Evolutionary conservation across 2,329 filamentous ascomycete genomes (phyloP).

Genomic region (Fusarium subglutinans): DNA sequence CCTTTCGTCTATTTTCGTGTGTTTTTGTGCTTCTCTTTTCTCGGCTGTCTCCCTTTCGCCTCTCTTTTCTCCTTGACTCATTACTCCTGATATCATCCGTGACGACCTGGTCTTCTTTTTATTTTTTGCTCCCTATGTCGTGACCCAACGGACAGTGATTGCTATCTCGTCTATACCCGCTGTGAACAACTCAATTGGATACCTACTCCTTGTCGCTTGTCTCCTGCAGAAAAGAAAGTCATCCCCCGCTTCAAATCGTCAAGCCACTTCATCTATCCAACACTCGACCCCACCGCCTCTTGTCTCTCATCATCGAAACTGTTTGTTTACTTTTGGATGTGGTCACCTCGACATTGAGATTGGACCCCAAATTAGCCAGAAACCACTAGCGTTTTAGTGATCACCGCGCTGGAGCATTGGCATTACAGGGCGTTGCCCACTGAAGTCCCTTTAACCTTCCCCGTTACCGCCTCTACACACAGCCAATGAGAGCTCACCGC

Average conservation of each 20-base stretch:
- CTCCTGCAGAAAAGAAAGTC: slow-evolving; percentile 11
- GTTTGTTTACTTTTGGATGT: slow-evolving; percentile 33
- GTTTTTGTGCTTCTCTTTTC: slow-evolving; percentile 12
- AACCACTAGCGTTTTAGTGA: slow-evolving; percentile 28
- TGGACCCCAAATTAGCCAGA: slow-evolving; percentile 19
- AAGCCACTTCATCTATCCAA: slow-evolving; percentile 24
- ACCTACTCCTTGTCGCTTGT: neutral
- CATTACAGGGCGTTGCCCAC: slow-evolving; percentile 5
- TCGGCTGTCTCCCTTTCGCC: slow-evolving; percentile 1
- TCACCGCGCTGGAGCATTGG: slow-evolving; percentile 1
- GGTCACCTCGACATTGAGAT: slow-evolving; percentile 19
- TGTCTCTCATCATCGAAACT: slow-evolving; percentile 17
- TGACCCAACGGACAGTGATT: slow-evolving; percentile 3
- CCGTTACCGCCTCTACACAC: slow-evolving; percentile 14
- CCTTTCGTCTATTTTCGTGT: slow-evolving; percentile 23
- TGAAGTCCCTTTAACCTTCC: slow-evolving; percentile 32
- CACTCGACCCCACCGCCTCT: slow-evolving; percentile 20
- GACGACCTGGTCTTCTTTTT: slow-evolving; percentile 10
- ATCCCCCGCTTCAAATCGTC: slow-evolving; percentile 7
- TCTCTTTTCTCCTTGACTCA: slow-evolving; percentile 11
- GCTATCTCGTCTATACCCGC: neutral
- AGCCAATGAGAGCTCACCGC: slow-evolving; percentile 36
- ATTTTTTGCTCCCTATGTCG: neutral
- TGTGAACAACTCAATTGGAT: neutral
- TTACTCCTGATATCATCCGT: slow-evolving; percentile 18